These are phyloP conservation scores for Trichoderma citrinoviride DNA, from an alignment of 2,329 filamentous ascomycete genomes.

Conservation along the genomic window DNA sequence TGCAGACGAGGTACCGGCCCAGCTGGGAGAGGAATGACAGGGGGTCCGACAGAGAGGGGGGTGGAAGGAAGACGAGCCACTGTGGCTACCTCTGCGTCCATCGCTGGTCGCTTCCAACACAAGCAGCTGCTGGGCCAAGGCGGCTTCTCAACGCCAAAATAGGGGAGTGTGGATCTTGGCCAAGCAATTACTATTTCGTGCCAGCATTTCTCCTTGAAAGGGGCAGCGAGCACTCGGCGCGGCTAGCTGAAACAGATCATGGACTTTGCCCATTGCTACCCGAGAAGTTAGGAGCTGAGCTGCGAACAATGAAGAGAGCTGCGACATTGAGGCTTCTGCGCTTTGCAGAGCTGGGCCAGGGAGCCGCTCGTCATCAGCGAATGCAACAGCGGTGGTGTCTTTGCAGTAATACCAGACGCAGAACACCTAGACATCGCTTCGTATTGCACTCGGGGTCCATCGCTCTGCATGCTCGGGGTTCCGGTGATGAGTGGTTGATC, in stretches of 20 bases:
- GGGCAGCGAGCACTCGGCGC: background rate
- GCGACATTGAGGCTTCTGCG: constrained; percentile 11
- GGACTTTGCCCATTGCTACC: no score
- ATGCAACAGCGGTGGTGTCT: background rate
- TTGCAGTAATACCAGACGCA: background rate
- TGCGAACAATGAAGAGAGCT: background rate
- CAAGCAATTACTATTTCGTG: constrained; percentile 25
- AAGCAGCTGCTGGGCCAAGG: constrained; percentile 17
- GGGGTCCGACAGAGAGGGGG: constrained; percentile 12
- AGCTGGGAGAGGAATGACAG: constrained; percentile 17
- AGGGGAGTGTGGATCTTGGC: constrained; percentile 25
- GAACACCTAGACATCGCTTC: background rate
- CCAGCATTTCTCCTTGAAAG: constrained; percentile 13
- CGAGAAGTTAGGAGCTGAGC: background rate
- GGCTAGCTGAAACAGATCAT: background rate
- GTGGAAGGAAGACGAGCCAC: constrained; percentile 26
- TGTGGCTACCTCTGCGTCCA: constrained; percentile 30
- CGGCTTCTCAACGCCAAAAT: constrained; percentile 19
- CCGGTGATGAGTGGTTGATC: constrained; percentile 21
- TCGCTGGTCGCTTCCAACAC: constrained; percentile 7
- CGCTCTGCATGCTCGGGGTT: background rate
- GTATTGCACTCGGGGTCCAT: background rate
- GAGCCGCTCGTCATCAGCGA: background rate
- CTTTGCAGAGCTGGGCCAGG: background rate
- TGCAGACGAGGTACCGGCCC: constrained; percentile 19